These are phyloP conservation scores for Cladosporium colombiae DNA, from an alignment of 2,329 filamentous ascomycete species.

Conservation along the genomic window DNA sequence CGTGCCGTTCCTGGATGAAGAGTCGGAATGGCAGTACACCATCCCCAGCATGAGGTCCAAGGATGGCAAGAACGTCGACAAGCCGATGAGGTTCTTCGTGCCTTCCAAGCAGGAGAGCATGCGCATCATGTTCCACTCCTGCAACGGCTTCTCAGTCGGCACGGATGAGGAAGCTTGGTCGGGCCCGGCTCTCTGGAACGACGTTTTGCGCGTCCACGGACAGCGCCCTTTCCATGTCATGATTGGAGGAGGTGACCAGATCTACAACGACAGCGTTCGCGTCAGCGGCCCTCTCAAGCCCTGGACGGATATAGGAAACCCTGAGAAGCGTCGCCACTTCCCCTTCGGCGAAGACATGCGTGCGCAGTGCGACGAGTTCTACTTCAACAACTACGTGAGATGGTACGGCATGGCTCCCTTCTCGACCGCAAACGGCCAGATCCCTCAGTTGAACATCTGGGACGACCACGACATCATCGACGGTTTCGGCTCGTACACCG, in stretches of 20 bases:
- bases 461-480: constrained; percentile 69
- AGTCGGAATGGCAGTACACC: constrained; percentile 77
- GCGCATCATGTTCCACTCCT: constrained; percentile 70
- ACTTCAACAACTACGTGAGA: constrained; percentile 61
- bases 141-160: constrained; percentile 68
- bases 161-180: constrained; percentile 64
- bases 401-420: constrained; percentile 72
- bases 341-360: constrained; percentile 67
- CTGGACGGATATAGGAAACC: constrained; percentile 64
- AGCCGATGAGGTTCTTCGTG: constrained; percentile 55
- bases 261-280: constrained; percentile 75
- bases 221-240: constrained; percentile 65
- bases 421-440: constrained; percentile 60
- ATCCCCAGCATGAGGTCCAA: constrained; percentile 61
- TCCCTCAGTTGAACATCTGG: constrained; percentile 67
- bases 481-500: constrained; percentile 65
- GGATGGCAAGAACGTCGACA: constrained; percentile 28
- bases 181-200: constrained; percentile 62
- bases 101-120: constrained; percentile 63
- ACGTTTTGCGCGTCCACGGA: constrained; percentile 62
- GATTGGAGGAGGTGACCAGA: constrained; percentile 90
- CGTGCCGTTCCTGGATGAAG: constrained; percentile 68
- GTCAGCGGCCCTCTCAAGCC: constrained; percentile 75
- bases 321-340: constrained; percentile 59
- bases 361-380: constrained; percentile 60